Conservation (phyloP, 108 stramenopile genomes). For the Ochromonas danica region DNA sequence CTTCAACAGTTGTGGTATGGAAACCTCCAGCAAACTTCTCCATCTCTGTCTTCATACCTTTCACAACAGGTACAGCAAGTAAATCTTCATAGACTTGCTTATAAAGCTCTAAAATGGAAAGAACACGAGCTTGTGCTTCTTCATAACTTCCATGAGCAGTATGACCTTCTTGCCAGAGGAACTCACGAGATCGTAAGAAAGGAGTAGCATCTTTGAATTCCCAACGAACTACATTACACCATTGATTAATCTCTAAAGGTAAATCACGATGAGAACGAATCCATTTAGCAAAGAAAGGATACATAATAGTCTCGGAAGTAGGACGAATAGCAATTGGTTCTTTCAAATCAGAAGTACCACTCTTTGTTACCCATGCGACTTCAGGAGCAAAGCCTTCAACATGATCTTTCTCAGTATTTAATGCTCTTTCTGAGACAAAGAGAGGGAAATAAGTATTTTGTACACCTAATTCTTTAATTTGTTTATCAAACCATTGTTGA, state of each 20-base stretch:
- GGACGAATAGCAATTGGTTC: constrained; percentile 96
- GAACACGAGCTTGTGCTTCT: constrained; percentile 93
- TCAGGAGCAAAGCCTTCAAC: constrained; percentile 99
- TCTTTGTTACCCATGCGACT: constrained; percentile 93
- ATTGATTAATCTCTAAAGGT: constrained; percentile 97
- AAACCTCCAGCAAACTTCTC: constrained; percentile 98
- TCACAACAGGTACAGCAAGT: constrained; percentile 94
- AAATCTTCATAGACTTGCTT: constrained; percentile 93
- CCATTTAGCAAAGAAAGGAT: constrained; percentile 95
- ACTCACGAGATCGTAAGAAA: constrained; percentile 92
- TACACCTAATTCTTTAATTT: constrained; percentile 65
- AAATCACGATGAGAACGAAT: constrained; percentile 80
- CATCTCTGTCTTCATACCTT: constrained; percentile 93
- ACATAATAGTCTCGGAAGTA: constrained; percentile 98
- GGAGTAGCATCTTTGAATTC: constrained; percentile 99
- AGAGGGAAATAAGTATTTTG: constrained; percentile 97
- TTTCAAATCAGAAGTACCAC: constrained; percentile 78
- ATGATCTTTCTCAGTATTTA: constrained; percentile 97
- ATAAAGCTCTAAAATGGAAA: constrained; percentile 92
- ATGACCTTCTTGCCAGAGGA: constrained; percentile 99
- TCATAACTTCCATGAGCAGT: constrained; percentile 93
- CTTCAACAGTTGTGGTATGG: constrained; percentile 96
- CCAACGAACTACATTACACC: constrained; percentile 98
- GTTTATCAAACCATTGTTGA: constrained; percentile 87
- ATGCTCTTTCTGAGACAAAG: constrained; percentile 83